Percentiles rank a stretch among this genome's conserved stretches.
Evolutionary conservation across 768 basidiomycete species (phyloP).

Genomic region (Glaciozyma antarctica): DNA sequence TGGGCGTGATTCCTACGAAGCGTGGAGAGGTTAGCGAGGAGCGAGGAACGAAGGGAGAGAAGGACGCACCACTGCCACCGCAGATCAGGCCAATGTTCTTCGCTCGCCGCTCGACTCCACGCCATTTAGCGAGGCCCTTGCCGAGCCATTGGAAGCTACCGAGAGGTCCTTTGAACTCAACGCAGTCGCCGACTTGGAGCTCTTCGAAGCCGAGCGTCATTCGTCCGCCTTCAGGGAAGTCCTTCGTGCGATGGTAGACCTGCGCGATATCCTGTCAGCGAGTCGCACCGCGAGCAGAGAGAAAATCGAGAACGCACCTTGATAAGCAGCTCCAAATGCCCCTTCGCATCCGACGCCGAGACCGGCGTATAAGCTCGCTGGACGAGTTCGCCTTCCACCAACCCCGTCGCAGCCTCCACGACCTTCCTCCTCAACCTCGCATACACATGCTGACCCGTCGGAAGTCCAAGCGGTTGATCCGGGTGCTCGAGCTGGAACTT

Average conservation of each 20-base stretch:
- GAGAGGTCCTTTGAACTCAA: conserved; percentile 55
- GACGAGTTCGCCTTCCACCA: conserved; percentile 43
- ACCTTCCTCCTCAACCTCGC: conserved; percentile 45
- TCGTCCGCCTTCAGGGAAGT: conserved; percentile 45
- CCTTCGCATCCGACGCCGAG: conserved; percentile 43
- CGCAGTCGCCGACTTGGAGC: conserved; percentile 46
- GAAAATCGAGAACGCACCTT: conserved; percentile 35
- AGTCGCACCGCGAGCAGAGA: neutral
- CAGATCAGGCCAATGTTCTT: conserved; percentile 50
- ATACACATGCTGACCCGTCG: conserved; percentile 55
- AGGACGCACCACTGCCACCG: conserved; percentile 48
- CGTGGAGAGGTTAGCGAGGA: neutral
- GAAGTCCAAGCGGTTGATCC: conserved; percentile 48
- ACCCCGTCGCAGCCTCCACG: neutral
- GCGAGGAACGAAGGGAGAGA: neutral
- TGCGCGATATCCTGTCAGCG: neutral
- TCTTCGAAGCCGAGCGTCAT: conserved; percentile 49
- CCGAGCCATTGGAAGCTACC: conserved; percentile 53
- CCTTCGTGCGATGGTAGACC: conserved; percentile 30
- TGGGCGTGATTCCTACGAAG: conserved; percentile 48
- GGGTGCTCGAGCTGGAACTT: conserved; percentile 45
- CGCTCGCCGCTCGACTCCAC: conserved; percentile 40
- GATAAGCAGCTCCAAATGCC: conserved; percentile 50
- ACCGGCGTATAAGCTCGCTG: conserved; percentile 57
- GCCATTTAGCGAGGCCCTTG: conserved; percentile 41